These are phyloP conservation scores for Saururus chinensis DNA, from an alignment of 164 flowering plant genomes.

Conservation along the genomic window DNA sequence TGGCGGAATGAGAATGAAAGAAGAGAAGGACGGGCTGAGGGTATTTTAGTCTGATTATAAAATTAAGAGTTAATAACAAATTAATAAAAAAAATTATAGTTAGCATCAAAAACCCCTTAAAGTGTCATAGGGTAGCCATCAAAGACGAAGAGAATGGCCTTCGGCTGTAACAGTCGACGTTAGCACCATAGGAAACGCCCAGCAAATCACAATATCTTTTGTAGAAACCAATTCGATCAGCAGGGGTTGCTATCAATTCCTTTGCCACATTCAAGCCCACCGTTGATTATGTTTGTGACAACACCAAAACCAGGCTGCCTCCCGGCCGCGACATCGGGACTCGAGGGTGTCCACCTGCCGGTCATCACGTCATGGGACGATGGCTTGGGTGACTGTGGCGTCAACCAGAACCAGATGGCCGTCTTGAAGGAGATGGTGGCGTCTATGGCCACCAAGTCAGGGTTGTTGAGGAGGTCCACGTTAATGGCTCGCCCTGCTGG, in stretches of 20 bases:
- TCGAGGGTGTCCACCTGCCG: conserved; percentile 26
- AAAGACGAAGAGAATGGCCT: not conserved
- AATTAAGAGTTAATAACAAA: too few species aligned
- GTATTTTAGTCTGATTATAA: too few species aligned
- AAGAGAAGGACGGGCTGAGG: too few species aligned
- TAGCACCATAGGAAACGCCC: conserved; percentile 6
- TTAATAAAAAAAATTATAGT: too few species aligned
- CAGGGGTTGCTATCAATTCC: conserved; percentile 2
- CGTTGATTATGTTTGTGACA: conserved; percentile 39
- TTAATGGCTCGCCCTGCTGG: conserved; percentile 21
- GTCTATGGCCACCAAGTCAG: conserved; percentile 26
- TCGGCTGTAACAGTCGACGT: conserved; percentile 8
- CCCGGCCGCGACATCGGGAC: conserved; percentile 17
- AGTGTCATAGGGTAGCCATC: too few species aligned
- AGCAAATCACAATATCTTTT: conserved; percentile 6
- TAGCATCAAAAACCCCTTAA: too few species aligned
- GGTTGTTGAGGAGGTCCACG: conserved; percentile 17
- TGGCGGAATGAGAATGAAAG: too few species aligned
- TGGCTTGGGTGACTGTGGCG: conserved; percentile 30
- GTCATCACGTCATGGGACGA: conserved; percentile 33
- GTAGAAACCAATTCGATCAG: conserved; percentile 9
- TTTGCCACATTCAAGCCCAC: conserved; percentile 29
- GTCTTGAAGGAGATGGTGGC: conserved; percentile 28
- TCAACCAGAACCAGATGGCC: conserved; percentile 39
- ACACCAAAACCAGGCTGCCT: conserved; percentile 27